Evolutionary conservation across 2,329 filamentous ascomycete species (phyloP).

Genomic region (Ophiostoma tasmaniense): DNA sequence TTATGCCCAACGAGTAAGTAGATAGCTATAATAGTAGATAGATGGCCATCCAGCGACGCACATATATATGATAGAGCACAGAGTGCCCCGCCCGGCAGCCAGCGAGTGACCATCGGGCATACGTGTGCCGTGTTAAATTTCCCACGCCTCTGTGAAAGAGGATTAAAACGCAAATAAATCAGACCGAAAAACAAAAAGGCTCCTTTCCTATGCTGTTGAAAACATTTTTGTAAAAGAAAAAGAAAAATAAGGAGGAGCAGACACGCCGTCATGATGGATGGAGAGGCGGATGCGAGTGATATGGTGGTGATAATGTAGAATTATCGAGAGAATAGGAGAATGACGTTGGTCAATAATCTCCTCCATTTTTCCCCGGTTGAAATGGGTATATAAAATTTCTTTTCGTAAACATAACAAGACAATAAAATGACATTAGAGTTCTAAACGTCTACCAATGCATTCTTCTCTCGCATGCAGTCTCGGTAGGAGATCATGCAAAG

Average conservation of each 20-base stretch:
- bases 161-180: constrained; percentile 1
- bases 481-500: background rate
- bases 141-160: background rate
- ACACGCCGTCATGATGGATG: background rate
- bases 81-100: background rate
- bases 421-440: constrained; percentile 9
- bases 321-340: background rate
- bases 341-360: constrained; percentile 9
- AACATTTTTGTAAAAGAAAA: constrained; percentile 23
- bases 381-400: constrained; percentile 18
- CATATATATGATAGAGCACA: constrained; percentile 2
- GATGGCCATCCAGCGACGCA: background rate
- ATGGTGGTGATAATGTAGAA: background rate
- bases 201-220: constrained; percentile 27
- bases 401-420: constrained; percentile 13
- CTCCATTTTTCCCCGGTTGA: constrained; percentile 17
- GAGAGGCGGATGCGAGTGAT: background rate
- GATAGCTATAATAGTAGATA: background rate
- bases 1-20: background rate
- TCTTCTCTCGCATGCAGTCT: background rate
- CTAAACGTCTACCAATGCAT: background rate
- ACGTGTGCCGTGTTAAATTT: background rate
- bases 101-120: background rate
- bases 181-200: constrained; percentile 14
- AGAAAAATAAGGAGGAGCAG: constrained; percentile 12